Base-by-base conservation (phyloP, 2,329 filamentous ascomycete genomes). In the Pyricularia grisea region DNA sequence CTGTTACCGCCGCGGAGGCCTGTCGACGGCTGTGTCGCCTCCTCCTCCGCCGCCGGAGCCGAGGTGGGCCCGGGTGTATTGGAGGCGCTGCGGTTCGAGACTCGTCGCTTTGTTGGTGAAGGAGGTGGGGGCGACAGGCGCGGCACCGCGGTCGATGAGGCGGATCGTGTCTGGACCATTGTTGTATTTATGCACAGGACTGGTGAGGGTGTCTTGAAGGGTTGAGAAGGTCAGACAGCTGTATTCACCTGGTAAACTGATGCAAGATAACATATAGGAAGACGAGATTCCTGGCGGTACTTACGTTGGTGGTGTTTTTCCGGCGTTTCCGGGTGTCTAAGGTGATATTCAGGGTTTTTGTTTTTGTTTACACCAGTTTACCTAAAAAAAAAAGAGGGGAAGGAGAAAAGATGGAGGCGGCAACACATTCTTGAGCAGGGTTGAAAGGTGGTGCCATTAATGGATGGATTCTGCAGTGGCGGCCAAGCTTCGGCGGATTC, bases 91-190 rank as follows among this genome's bases (percentile, higher is more conserved):
- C 27, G 14, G 68, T 36, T 36, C 68, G 30, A n/a, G 23, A 61
- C 58, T 4, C 58, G 58, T 61, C 58, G 58, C 23, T 61, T 61
- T 12, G 58, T 61, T 25, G 58, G 58, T 12, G 58, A 61, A 61
- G 65, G 50, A 2, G 67, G 27, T 27, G 33, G 60, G 25, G 71
- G 71, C 33, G 71, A 68, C 28, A 70, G 50, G 27, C 70, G 71
- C 31, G 72, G 70, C 68, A 71, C 71, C 33, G 71, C 58, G 67
- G 68, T 55, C 11, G 72, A 71, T n/a, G 73, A 73, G 9, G 72
- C 68, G 3, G 73, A 74, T 58, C 72, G 72, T 2, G 73, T 73
- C 27, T 71, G 71, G 50, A 73, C 72, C 73, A 74, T n/a, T n/a
- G n/a, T 74, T 69, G 50, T 4, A 28, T 42, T 61, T 61, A 27